Base-by-base conservation (phyloP, 192 early-diverging fungal species). In the Powellomyces hirtus region DNA sequence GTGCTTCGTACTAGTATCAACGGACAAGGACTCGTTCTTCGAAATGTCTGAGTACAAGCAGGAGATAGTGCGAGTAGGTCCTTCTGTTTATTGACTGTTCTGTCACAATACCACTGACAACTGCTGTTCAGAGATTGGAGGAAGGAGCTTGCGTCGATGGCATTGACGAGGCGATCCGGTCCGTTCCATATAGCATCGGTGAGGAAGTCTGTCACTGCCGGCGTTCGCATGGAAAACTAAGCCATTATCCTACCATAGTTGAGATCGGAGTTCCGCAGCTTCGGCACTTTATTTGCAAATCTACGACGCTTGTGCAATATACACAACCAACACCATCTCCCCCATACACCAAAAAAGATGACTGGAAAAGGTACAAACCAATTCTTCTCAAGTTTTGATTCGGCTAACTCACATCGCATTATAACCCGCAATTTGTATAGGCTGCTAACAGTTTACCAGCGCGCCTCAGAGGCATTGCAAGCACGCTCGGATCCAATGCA, bases 11-110 rank as follows among this genome's bases (percentile, higher is more conserved):
- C 71, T 92, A 44, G 83, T 94, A 16, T 89, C 88, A 13, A 84
- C 89, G 1, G 89, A 92, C 62, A 88, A 89, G 75, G 90, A 94
- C 64, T 88, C 87, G 29, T 98, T 98, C 68, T 89, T 88, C 59
- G 84, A 89, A 1, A 79, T 94, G 80, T 82, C 86, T 16, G 84
- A 83, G 60, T 90, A 83, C 59, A 90, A 89, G 38, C 60, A 73
- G 65, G 71, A 63, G 3, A 80, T 98, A n/a, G 83, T 85, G 1
- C 78, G 88, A 66, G 87, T 84, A 44, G n/a, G 75, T 36, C 29
- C 4, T n/a, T n/a, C 16, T 59, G 44, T 20, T 65, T 38, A 3
- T 38, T 56, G n/a, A 52, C 46, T 16, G 40, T 49, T 14, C n/a
- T 49, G 5, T 49, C 5, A 14, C 26, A 49, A 49, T 49, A 24